Conservation (phyloP, 805 yeast genomes). For the Candida oleophila region DNA sequence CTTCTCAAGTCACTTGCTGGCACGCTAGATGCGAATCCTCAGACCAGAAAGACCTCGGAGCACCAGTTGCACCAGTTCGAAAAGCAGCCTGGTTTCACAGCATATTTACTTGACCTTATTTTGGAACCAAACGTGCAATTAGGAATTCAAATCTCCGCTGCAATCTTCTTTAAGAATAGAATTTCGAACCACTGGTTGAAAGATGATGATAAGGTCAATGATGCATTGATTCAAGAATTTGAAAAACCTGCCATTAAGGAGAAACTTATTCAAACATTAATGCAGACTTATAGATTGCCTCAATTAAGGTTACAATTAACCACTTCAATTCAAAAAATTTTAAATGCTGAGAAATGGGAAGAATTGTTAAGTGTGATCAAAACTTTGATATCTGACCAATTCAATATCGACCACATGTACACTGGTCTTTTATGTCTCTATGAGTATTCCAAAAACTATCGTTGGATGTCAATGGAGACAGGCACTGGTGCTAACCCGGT, state of each 20-base stretch:
- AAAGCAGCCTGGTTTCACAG: slow-evolving; percentile 57
- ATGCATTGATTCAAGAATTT: slow-evolving; percentile 24
- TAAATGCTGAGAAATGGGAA: slow-evolving; percentile 48
- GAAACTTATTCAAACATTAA: slow-evolving; percentile 41
- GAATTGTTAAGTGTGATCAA: slow-evolving; percentile 34
- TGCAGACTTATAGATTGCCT: slow-evolving; percentile 30
- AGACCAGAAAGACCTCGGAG: slow-evolving; percentile 53
- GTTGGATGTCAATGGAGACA: slow-evolving; percentile 48
- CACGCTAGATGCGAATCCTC: slow-evolving; percentile 52
- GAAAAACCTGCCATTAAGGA: slow-evolving; percentile 44
- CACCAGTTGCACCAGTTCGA: slow-evolving; percentile 49
- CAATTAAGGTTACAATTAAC: slow-evolving; percentile 55
- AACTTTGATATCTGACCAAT: slow-evolving; percentile 33
- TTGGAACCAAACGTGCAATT: slow-evolving; percentile 38
- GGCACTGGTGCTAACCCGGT: slow-evolving; percentile 32
- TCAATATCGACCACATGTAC: slow-evolving; percentile 35
- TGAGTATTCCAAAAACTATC: slow-evolving; percentile 40
- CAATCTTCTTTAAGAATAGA: slow-evolving; percentile 45
- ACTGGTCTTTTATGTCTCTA: slow-evolving; percentile 40
- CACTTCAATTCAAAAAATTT: slow-evolving; percentile 54
- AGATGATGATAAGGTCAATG: slow-evolving; percentile 26
- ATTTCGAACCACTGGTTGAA: slow-evolving; percentile 36
- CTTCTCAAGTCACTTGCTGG: slow-evolving; percentile 51
- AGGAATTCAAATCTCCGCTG: slow-evolving; percentile 43
- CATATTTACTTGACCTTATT: slow-evolving; percentile 50